phyloP scores from a whole-genome alignment of 2,329 filamentous ascomycete genomes.

The Blastomyces emzantsi region DNA sequence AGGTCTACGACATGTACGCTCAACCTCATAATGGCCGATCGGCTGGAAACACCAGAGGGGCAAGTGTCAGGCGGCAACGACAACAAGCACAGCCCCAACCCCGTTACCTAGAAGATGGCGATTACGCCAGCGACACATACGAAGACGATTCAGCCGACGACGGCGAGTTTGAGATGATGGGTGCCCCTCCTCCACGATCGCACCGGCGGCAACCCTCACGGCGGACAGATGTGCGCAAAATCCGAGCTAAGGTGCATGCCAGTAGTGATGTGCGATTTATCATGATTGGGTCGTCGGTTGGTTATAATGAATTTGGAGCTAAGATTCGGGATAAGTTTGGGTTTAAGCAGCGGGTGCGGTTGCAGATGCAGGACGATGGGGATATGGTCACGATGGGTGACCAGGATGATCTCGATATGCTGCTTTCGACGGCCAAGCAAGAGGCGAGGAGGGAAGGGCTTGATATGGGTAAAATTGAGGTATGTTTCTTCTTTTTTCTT shows the following conservation, averaged over 20 bases:
- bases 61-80: conserved; percentile 34
- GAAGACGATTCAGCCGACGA: conserved; percentile 64
- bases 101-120: conserved; percentile 70
- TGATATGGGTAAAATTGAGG: conserved; percentile 92
- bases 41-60: conserved; percentile 33
- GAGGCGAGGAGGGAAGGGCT: conserved; percentile 61
- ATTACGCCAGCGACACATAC: conserved; percentile 60
- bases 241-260: conserved; percentile 85
- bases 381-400: conserved; percentile 98
- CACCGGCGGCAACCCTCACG: conserved; percentile 26
- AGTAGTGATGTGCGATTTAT: conserved; percentile 84
- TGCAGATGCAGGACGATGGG: conserved; percentile 85
- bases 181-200: conserved; percentile 35
- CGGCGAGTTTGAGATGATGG: conserved; percentile 71
- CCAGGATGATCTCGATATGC: conserved; percentile 90
- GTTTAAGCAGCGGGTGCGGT: conserved; percentile 52
- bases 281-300: conserved; percentile 64
- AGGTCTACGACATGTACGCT: conserved; percentile 58
- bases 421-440: conserved; percentile 60
- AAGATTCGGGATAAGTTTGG: conserved; percentile 82
- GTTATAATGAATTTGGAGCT: conserved; percentile 68
- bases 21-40: conserved; percentile 35
- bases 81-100: conserved; percentile 39
- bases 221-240: conserved; percentile 60
- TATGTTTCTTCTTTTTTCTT: conserved; percentile 42